phyloP scores from a whole-genome alignment of 1,284 basidiomycete genomes.

The Coniferiporia weirii region DNA sequence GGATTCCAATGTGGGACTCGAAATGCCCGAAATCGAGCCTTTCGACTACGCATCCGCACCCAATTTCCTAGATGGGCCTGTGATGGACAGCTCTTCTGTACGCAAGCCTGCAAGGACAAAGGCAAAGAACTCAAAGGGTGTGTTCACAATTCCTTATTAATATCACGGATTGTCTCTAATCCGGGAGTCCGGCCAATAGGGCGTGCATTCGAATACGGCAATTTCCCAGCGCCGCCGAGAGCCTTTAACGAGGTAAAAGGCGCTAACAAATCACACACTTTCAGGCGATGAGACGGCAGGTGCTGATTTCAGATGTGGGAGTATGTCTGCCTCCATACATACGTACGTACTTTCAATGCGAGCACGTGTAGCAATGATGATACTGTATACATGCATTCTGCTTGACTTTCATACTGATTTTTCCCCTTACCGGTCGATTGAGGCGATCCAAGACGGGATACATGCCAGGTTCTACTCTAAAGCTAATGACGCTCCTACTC shows the following conservation, averaged over 20 bases:
- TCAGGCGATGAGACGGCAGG: slow-evolving; percentile 38
- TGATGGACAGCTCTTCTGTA: slow-evolving; percentile 32
- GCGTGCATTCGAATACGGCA: slow-evolving; percentile 41
- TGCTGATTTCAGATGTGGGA: not conserved
- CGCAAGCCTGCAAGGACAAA: slow-evolving; percentile 43
- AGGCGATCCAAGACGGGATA: not conserved
- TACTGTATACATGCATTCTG: not conserved
- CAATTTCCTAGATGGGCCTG: slow-evolving; percentile 68
- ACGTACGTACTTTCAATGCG: not conserved
- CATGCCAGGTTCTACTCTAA: not conserved
- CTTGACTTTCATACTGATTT: not conserved
- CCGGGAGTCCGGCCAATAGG: slow-evolving; percentile 23
- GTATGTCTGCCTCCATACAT: not conserved
- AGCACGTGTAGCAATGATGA: not conserved
- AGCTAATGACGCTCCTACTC: not conserved
- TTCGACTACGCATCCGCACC: slow-evolving; percentile 76
- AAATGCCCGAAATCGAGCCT: slow-evolving; percentile 23
- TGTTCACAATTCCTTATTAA: slow-evolving; percentile 17
- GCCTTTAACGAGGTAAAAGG: slow-evolving; percentile 62
- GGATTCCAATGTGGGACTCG: slow-evolving; percentile 18
- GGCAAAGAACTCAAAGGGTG: slow-evolving; percentile 40
- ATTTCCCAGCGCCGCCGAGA: slow-evolving; percentile 64
- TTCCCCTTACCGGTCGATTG: not conserved
- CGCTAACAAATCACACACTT: slow-evolving; percentile 68
- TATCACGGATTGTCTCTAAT: slow-evolving; percentile 6